These are phyloP conservation scores for Boletus reticuloceps DNA, from an alignment of 768 basidiomycete species.

Conservation along the genomic window DNA sequence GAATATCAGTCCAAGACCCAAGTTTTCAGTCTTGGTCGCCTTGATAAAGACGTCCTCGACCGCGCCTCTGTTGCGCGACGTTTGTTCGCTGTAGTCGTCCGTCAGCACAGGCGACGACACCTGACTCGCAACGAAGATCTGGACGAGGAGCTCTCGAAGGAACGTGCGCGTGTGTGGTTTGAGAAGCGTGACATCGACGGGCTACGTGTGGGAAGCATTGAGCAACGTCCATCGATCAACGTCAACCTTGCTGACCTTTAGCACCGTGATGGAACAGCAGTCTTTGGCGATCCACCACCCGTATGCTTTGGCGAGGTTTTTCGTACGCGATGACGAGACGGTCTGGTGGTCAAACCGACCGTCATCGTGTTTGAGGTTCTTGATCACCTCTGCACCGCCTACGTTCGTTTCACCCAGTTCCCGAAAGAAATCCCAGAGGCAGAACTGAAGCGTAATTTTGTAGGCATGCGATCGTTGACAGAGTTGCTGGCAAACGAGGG, in stretches of 20 bases:
- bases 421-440: slow-evolving; percentile 94
- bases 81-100: slow-evolving; percentile 33
- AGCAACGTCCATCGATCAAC: not conserved
- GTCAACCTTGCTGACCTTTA: slow-evolving; percentile 60
- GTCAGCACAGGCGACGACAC: slow-evolving; percentile 61
- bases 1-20: slow-evolving; percentile 75
- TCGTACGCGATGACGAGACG: slow-evolving; percentile 55
- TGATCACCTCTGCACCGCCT: slow-evolving; percentile 76
- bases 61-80: slow-evolving; percentile 51
- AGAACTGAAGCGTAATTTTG: slow-evolving; percentile 92
- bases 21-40: slow-evolving; percentile 56
- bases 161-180: slow-evolving; percentile 64
- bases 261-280: slow-evolving; percentile 64
- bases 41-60: slow-evolving; percentile 83
- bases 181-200: slow-evolving; percentile 80
- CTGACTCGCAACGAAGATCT: slow-evolving; percentile 76
- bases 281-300: slow-evolving; percentile 95
- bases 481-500: slow-evolving; percentile 82
- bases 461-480: slow-evolving; percentile 77
- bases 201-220: slow-evolving; percentile 42
- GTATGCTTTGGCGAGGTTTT: slow-evolving; percentile 80
- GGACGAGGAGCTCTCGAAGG: slow-evolving; percentile 64
- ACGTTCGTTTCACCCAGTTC: slow-evolving; percentile 83
- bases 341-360: slow-evolving; percentile 43
- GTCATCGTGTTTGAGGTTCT: slow-evolving; percentile 50